Percentiles rank a stretch among this genome's conserved stretches.
phyloP scores from a whole-genome alignment of 177 flowering plant genomes.

The Vitis hybrid region DNA sequence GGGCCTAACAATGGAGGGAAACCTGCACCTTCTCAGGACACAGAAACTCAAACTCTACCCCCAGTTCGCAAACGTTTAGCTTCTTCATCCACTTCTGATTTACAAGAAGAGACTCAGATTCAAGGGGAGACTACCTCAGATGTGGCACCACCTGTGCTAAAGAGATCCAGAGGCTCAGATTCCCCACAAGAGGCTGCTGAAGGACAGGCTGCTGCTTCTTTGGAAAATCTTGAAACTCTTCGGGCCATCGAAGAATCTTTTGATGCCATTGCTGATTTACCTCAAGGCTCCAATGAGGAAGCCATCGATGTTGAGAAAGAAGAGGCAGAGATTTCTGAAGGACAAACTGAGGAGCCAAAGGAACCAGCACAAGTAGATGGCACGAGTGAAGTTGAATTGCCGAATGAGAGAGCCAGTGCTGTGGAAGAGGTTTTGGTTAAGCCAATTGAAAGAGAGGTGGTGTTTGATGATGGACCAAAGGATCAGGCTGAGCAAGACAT shows the following conservation, averaged over 20 bases:
- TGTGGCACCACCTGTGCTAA: conserved; percentile 30
- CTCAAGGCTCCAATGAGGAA: conserved; percentile 39
- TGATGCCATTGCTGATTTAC: conserved; percentile 33
- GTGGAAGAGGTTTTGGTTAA: conserved; percentile 39
- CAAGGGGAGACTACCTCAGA: conserved; percentile 37
- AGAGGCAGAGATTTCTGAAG: conserved; percentile 35
- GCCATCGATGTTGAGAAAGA: conserved; percentile 43
- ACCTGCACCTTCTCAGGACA: conserved; percentile 31
- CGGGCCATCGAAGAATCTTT: conserved; percentile 35
- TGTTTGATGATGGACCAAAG: conserved; percentile 36
- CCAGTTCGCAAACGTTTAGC: conserved; percentile 63
- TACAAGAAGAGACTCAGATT: conserved; percentile 31
- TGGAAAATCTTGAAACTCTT: conserved; percentile 24
- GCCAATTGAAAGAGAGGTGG: conserved; percentile 28
- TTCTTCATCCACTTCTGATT: conserved; percentile 38
- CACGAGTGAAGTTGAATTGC: conserved; percentile 29
- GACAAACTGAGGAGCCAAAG: conserved; percentile 35
- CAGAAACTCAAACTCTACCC: conserved; percentile 37
- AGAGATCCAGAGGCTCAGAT: conserved; percentile 63
- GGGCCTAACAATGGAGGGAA: conserved; percentile 33
- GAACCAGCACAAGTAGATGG: conserved; percentile 28
- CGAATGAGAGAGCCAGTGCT: conserved; percentile 23
- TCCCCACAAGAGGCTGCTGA: conserved; percentile 35
- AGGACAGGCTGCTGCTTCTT: conserved; percentile 24
- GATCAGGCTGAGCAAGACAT: conserved; percentile 41